Evolutionary conservation across 305 asterid species (phyloP).

Genomic region (Fraxinus sp.): DNA sequence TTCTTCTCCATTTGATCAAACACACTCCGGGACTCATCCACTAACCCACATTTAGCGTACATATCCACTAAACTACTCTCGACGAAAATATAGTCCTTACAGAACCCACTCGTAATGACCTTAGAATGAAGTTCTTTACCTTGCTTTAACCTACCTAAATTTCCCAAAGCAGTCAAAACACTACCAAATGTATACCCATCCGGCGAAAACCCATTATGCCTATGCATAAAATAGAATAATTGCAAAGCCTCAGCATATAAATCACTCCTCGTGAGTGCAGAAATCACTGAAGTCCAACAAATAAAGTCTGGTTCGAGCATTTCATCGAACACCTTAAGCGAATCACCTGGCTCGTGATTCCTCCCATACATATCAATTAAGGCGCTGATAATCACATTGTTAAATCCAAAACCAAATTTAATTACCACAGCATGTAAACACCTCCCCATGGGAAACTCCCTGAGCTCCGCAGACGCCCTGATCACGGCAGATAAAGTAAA

Average conservation of each 20-base stretch:
- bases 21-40: constrained; percentile 56
- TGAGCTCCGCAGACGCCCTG: constrained; percentile 63
- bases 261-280: constrained; percentile 71
- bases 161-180: constrained; percentile 70
- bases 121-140: constrained; percentile 66
- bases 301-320: constrained; percentile 74
- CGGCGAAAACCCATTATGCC: constrained; percentile 39
- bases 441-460: constrained; percentile 42
- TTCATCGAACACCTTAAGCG: constrained; percentile 68
- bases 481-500: constrained; percentile 64
- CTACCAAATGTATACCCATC: constrained; percentile 81
- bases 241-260: constrained; percentile 54
- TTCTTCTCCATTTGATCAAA: constrained; percentile 62
- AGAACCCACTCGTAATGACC: constrained; percentile 45
- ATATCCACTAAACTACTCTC: constrained; percentile 73
- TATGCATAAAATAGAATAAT: constrained; percentile 51
- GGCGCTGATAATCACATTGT: constrained; percentile 59
- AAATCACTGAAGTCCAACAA: constrained; percentile 76
- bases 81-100: constrained; percentile 55
- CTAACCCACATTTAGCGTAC: constrained; percentile 69
- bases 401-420: constrained; percentile 47
- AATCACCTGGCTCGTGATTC: constrained; percentile 29
- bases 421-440: constrained; percentile 60
- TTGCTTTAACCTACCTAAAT: constrained; percentile 63
- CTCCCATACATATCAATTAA: constrained; percentile 86